phyloP scores from a whole-genome alignment of 768 basidiomycete genomes.

The Aureoboletus auriporus region DNA sequence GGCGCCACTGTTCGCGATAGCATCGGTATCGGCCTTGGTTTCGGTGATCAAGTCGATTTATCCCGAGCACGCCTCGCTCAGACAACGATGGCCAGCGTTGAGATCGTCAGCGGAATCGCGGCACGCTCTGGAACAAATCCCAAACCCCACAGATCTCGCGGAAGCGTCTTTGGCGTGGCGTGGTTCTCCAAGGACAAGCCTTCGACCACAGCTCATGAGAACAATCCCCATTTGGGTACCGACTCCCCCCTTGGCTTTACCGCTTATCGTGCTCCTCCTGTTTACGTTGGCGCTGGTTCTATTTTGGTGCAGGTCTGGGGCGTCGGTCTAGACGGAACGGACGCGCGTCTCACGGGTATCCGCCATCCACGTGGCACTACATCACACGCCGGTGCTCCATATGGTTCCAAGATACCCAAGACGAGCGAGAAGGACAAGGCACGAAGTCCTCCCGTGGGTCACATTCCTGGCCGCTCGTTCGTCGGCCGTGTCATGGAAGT shows the following conservation, averaged over 20 bases:
- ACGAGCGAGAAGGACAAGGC: constrained; percentile 24
- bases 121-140: constrained; percentile 14
- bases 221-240: constrained; percentile 2
- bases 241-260: constrained; percentile 58
- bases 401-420: constrained; percentile 17
- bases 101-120: constrained; percentile 60
- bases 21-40: constrained; percentile 24
- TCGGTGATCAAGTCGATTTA: constrained; percentile 60
- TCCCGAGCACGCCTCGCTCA: constrained; percentile 76
- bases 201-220: constrained; percentile 8
- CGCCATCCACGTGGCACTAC: constrained; percentile 13
- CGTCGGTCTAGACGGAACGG: constrained; percentile 77
- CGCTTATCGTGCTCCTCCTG: constrained; percentile 67
- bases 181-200: constrained; percentile 30
- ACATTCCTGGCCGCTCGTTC: constrained; percentile 84
- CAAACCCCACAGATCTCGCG: constrained; percentile 17
- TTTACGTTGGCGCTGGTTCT: constrained; percentile 60
- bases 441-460: constrained; percentile 46
- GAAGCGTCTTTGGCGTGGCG: constrained; percentile 21
- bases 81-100: constrained; percentile 85
- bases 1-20: constrained; percentile 20
- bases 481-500: constrained; percentile 79
- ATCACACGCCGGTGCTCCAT: constrained; percentile 16
- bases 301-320: constrained; percentile 88
- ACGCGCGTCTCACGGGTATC: constrained; percentile 62